A percentile compares a stretch with the other conserved stretches of the same genome.
phyloP scores from a whole-genome alignment of 805 yeast genomes.

The Candida manassasensis region DNA sequence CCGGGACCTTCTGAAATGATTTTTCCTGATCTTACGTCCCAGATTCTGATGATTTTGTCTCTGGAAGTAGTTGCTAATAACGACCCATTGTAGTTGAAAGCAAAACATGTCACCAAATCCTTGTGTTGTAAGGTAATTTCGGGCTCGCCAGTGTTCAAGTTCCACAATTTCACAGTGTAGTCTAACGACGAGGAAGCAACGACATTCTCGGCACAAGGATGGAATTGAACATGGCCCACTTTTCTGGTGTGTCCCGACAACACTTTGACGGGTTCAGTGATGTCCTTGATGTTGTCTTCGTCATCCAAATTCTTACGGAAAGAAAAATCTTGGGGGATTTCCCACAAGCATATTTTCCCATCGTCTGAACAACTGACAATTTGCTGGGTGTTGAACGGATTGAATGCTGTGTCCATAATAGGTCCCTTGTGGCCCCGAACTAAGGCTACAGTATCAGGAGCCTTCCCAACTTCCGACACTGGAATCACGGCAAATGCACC shows the following conservation, averaged over 20 bases:
- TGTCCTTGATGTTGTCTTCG: conserved; percentile 58
- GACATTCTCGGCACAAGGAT: conserved; percentile 82
- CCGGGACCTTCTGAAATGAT: conserved; percentile 80
- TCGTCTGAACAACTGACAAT: conserved; percentile 79
- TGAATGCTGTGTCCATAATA: conserved; percentile 91
- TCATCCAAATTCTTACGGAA: conserved; percentile 54
- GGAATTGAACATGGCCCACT: conserved; percentile 87
- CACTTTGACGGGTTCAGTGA: conserved; percentile 59
- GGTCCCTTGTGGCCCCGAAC: conserved; percentile 96
- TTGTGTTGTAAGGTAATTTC: conserved; percentile 74
- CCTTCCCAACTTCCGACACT: conserved; percentile 77
- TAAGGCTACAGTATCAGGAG: conserved; percentile 88
- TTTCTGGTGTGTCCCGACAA: conserved; percentile 87
- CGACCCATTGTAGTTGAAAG: conserved; percentile 87
- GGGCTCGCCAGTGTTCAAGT: conserved; percentile 69
- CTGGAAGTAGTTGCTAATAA: conserved; percentile 83
- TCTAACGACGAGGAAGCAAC: conserved; percentile 90
- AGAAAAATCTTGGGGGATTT: conserved; percentile 76
- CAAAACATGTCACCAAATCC: conserved; percentile 88
- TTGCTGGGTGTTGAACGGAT: conserved; percentile 77
- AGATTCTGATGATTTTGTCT: conserved; percentile 83
- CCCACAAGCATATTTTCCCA: conserved; percentile 80
- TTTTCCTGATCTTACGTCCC: conserved; percentile 81
- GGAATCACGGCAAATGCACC: conserved; percentile 97
- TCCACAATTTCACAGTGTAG: conserved; percentile 89